These are phyloP conservation scores for Sclerotinia borealis DNA, from an alignment of 2,329 filamentous ascomycete species.

Conservation along the genomic window DNA sequence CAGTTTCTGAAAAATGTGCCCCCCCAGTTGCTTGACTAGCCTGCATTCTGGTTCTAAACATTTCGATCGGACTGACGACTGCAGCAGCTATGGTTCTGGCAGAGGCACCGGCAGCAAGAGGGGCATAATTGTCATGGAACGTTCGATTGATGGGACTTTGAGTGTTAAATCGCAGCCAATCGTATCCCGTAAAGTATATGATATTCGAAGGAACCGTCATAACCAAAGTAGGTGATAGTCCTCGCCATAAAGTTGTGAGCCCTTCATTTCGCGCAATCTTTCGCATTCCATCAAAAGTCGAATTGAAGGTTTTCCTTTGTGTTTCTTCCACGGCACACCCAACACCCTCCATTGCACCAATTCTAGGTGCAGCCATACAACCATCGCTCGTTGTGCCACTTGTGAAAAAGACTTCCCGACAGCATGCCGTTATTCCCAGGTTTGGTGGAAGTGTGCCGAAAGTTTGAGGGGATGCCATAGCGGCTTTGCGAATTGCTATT, in stretches of 20 bases:
- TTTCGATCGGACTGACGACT: slow-evolving; percentile 83
- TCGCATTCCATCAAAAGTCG: slow-evolving; percentile 82
- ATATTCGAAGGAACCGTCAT: slow-evolving; percentile 96
- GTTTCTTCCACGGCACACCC: slow-evolving; percentile 82
- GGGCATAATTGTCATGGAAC: slow-evolving; percentile 65
- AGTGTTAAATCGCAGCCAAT: slow-evolving; percentile 76
- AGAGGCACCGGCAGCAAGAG: slow-evolving; percentile 70
- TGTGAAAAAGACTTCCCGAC: slow-evolving; percentile 94
- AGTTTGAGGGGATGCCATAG: slow-evolving; percentile 45
- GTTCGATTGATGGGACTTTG: slow-evolving; percentile 63
- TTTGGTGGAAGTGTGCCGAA: slow-evolving; percentile 70
- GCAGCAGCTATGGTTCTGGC: slow-evolving; percentile 77
- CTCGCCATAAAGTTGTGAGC: slow-evolving; percentile 79
- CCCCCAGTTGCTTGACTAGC: slow-evolving; percentile 55
- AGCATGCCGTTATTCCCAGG: slow-evolving; percentile 89
- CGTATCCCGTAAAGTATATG: slow-evolving; percentile 97
- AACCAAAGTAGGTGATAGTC: slow-evolving; percentile 83
- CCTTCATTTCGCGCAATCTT: slow-evolving; percentile 97
- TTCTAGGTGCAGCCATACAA: slow-evolving; percentile 37
- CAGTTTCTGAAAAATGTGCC: slow-evolving; percentile 71
- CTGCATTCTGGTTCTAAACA: slow-evolving; percentile 89
- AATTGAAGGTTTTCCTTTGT: slow-evolving; percentile 76
- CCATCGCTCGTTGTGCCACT: slow-evolving; percentile 66
- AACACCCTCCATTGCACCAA: slow-evolving; percentile 32
- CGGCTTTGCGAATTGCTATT: slow-evolving; percentile 48